Evolutionary conservation across 2,329 filamentous ascomycete genomes (phyloP).

Genomic region (Fusarium sp.): DNA sequence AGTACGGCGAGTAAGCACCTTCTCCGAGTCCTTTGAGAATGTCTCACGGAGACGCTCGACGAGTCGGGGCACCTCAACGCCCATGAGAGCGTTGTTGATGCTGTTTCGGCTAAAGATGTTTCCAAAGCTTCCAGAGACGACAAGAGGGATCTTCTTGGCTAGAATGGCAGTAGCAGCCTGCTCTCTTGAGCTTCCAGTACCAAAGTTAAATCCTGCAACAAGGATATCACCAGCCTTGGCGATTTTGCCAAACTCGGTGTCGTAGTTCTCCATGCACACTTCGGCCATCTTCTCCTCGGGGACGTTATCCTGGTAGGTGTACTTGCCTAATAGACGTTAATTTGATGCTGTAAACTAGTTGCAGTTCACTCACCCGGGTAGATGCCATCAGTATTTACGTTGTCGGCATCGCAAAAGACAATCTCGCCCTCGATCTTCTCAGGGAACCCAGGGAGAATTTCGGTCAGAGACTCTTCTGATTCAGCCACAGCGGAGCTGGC

Average conservation of each 20-base stretch:
- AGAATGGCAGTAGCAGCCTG: slow-evolving; percentile 83
- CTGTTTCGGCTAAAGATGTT: slow-evolving; percentile 84
- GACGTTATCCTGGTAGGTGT: slow-evolving; percentile 90
- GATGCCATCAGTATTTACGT: slow-evolving; percentile 88
- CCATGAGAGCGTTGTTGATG: slow-evolving; percentile 82
- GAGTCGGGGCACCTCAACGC: slow-evolving; percentile 73
- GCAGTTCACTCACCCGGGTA: slow-evolving; percentile 75
- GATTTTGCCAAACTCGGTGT: slow-evolving; percentile 70
- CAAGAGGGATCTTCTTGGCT: slow-evolving; percentile 80
- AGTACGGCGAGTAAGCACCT: slow-evolving; percentile 73
- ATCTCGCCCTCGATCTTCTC: slow-evolving; percentile 86
- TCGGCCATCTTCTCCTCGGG: slow-evolving; percentile 81
- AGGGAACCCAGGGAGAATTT: slow-evolving; percentile 87
- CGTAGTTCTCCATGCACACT: slow-evolving; percentile 96
- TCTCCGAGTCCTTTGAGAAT: slow-evolving; percentile 60
- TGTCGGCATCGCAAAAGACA: slow-evolving; percentile 63
- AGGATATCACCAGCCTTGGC: slow-evolving; percentile 80
- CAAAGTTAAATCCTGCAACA: slow-evolving; percentile 89
- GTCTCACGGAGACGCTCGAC: slow-evolving; percentile 71
- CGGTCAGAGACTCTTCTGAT: slow-evolving; percentile 61
- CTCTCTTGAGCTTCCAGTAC: slow-evolving; percentile 81
- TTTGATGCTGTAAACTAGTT: rapidly evolving
- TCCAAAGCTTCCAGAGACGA: slow-evolving; percentile 81
- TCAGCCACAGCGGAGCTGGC: slow-evolving; percentile 23
- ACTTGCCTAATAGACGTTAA: slow-evolving; percentile 63